Base-by-base conservation (phyloP, 2,329 filamentous ascomycete genomes). In the Akanthomyces lecanii region DNA sequence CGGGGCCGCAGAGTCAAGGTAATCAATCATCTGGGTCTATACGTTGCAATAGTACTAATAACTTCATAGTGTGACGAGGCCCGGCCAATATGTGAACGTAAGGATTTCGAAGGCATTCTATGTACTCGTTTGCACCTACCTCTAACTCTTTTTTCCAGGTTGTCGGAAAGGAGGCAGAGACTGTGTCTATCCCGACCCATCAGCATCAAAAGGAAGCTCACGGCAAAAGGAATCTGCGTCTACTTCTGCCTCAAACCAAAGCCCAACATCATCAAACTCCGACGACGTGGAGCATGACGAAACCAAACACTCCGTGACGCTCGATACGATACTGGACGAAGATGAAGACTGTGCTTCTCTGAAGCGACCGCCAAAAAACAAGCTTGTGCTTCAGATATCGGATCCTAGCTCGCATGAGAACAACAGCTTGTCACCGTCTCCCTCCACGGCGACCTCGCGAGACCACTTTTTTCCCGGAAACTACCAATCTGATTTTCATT, bases 91-190 rank as follows among this genome's bases (percentile, higher is more conserved):
- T 98, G 95, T 77, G 93, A 97, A 73, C 81, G 87, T 89, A 79
- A 77, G 82, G 69, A 65, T 25, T 61, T 45, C 21, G 3, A 33
- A 33, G 33, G 23, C 11, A 44, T 18, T 42, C 51, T 44, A 56
- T 51, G 48, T 25, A 14, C 47, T 18, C 44, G 40, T 50, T 67
- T 69, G 62, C 69, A 55, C n/a, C 23, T 66, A 55, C n/a, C 23
- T 66, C 73, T 75, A 66, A 75, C 70, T 45, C 61, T 56, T 25
- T 56, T 16, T 6, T 48, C 65, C 65, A 89, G 92, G 94, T 71
- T 99, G 95, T 75, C 89, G 87, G 69, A 99, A 98, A 76, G 95
- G 94, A 56, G 90, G 88, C 68, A 85, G 95, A 76, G 91, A 96
- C 67, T 99, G 95, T 74, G 82, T 90, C 64, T 99, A 97, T 73